Percentiles rank a stretch among this genome's conserved stretches.
These are phyloP conservation scores for Hymenoscyphus occultus DNA, from an alignment of 2,329 filamentous ascomycete species.

Conservation along the genomic window DNA sequence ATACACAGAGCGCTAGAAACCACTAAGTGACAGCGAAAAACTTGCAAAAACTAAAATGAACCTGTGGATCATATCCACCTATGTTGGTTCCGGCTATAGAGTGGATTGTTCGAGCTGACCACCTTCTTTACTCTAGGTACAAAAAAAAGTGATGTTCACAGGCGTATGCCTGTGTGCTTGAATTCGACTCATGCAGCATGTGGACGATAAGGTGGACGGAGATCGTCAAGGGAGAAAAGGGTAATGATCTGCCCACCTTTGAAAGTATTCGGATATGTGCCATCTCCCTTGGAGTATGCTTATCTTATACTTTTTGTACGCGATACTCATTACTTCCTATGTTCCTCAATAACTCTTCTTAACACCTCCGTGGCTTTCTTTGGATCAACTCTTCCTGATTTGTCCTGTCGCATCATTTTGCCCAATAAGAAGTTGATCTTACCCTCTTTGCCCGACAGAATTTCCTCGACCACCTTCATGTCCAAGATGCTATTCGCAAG, in stretches of 20 bases:
- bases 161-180: background rate
- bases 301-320: background rate
- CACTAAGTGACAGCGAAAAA: too few species aligned
- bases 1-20: too few species aligned
- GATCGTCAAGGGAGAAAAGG: background rate
- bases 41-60: too few species aligned
- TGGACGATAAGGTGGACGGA: background rate
- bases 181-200: background rate
- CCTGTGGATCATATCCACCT: too few species aligned
- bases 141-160: too few species aligned
- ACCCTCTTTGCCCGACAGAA: conserved; percentile 58
- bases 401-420: conserved; percentile 61
- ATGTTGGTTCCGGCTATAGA: too few species aligned
- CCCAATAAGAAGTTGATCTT: conserved; percentile 68
- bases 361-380: conserved; percentile 54
- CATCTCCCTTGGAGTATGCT: too few species aligned
- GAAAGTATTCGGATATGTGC: too few species aligned
- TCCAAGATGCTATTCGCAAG: conserved; percentile 56
- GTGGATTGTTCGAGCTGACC: too few species aligned
- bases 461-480: conserved; percentile 54
- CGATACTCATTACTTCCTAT: conserved; percentile 6
- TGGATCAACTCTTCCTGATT: conserved; percentile 61
- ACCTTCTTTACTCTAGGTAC: too few species aligned
- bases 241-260: too few species aligned
- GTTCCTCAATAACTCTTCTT: conserved; percentile 43